These are phyloP conservation scores for Puccinellia tenuiflora DNA, from an alignment of 176 grass and related monocot genomes.

Conservation along the genomic window DNA sequence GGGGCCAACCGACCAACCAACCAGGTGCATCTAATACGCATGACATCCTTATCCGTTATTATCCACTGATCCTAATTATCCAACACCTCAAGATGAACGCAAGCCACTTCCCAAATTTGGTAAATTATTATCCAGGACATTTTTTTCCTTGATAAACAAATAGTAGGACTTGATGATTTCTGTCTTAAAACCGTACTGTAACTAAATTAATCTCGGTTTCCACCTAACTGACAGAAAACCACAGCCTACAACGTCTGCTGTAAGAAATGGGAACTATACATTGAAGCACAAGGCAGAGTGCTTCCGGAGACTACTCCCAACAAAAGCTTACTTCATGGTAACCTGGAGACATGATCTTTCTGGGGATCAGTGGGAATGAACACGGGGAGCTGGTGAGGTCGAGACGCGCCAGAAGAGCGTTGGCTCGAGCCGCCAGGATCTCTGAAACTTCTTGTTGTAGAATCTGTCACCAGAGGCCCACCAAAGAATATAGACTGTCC, in stretches of 20 bases:
- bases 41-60: constrained; percentile 1
- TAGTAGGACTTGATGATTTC: background rate
- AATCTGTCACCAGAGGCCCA: constrained; percentile 53
- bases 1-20: background rate
- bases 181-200: background rate
- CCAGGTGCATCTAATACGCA: background rate
- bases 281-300: background rate
- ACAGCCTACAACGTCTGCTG: constrained; percentile 14
- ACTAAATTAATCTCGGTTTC: constrained; percentile 27
- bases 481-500: constrained; percentile 95
- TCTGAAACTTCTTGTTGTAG: constrained; percentile 61
- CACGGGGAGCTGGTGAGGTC: constrained; percentile 63
- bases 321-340: constrained; percentile 38
- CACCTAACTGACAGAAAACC: background rate
- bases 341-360: constrained; percentile 50
- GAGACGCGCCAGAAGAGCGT: constrained; percentile 19
- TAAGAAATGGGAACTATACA: constrained; percentile 37
- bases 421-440: constrained; percentile 50
- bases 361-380: constrained; percentile 64
- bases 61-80: background rate
- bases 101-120: background rate
- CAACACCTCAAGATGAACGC: background rate
- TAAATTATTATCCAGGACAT: background rate
- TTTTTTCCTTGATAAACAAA: background rate
- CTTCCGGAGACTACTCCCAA: background rate